phyloP scores from a whole-genome alignment of 495 filamentous ascomycete genomes.

The Penicillium alfredii region DNA sequence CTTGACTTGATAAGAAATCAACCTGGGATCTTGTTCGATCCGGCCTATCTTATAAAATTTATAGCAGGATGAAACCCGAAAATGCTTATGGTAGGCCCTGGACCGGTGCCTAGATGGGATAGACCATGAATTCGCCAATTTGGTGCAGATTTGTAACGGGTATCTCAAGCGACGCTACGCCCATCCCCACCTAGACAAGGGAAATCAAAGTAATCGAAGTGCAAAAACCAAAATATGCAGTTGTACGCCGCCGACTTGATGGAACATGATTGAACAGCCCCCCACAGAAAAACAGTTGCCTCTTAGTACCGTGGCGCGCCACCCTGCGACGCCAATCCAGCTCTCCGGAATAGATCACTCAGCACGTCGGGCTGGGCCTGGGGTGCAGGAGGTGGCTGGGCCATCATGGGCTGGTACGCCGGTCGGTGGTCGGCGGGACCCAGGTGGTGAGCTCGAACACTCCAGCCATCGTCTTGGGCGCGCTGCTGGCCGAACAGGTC shows the following conservation, averaged over 20 bases:
- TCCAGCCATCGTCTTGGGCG: conserved; percentile 47
- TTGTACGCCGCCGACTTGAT: conserved; percentile 13
- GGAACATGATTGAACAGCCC: conserved; percentile 5
- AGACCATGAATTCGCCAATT: conserved; percentile 3
- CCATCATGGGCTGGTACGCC: conserved; percentile 12
- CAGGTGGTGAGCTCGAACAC: conserved; percentile 40
- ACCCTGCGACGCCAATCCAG: conserved; percentile 33
- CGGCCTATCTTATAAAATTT: too few relatives aligned
- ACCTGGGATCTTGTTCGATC: too few relatives aligned
- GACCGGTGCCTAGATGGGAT: neutral
- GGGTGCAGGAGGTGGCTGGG: conserved; percentile 13
- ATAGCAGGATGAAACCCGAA: too few relatives aligned
- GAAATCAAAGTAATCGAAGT: conserved; percentile 4
- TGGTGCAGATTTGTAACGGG: conserved; percentile 16
- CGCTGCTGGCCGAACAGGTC: conserved; percentile 53
- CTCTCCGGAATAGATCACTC: conserved; percentile 38
- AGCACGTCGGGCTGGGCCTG: conserved; percentile 30
- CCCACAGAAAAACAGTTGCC: too few relatives aligned
- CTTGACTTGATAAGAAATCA: conserved; percentile 4
- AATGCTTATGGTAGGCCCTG: too few relatives aligned
- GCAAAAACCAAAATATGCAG: conserved; percentile 8
- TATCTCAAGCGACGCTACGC: conserved; percentile 27
- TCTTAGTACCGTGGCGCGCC: conserved; percentile 16
- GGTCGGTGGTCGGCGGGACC: conserved; percentile 13
- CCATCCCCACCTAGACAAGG: conserved; percentile 3